phyloP scores from a whole-genome alignment of 768 basidiomycete genomes.

The Agaricus bisporus region DNA sequence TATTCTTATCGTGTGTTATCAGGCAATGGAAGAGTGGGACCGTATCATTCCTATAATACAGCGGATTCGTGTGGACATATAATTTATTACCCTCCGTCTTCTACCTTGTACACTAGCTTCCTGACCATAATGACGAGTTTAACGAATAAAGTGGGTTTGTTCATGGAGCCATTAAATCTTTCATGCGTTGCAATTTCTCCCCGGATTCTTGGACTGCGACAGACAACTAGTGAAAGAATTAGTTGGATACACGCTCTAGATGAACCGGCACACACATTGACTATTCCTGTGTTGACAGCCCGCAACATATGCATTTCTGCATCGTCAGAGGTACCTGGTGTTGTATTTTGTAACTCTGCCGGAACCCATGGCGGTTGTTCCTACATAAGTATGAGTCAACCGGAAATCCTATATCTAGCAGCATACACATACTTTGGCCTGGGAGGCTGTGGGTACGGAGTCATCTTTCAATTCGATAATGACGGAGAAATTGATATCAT shows the following conservation, averaged over 20 bases:
- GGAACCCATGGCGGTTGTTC: constrained; percentile 80
- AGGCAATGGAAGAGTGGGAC: constrained; percentile 98
- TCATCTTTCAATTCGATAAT: constrained; percentile 76
- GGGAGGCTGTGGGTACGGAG: constrained; percentile 44
- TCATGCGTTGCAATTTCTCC: constrained; percentile 48
- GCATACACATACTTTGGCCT: constrained; percentile 39
- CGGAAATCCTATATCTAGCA: neutral
- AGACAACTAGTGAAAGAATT: constrained; percentile 45
- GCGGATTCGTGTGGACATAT: constrained; percentile 90
- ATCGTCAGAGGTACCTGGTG: constrained; percentile 53
- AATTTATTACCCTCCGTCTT: constrained; percentile 20
- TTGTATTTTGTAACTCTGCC: constrained; percentile 64
- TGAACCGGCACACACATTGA: constrained; percentile 47
- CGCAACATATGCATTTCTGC: constrained; percentile 72
- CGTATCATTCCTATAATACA: constrained; percentile 90
- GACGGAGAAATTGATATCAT: constrained; percentile 75
- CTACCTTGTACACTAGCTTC: constrained; percentile 20
- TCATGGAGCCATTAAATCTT: constrained; percentile 15
- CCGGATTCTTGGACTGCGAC: constrained; percentile 78
- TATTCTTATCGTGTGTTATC: neutral
- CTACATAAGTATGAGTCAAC: constrained; percentile 21
- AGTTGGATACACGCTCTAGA: neutral
- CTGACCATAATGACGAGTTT: constrained; percentile 13
- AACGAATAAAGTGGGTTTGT: constrained; percentile 14
- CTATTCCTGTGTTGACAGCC: constrained; percentile 78